Conservation (phyloP, 2,329 filamentous ascomycete species). For the Colletotrichum agaves region DNA sequence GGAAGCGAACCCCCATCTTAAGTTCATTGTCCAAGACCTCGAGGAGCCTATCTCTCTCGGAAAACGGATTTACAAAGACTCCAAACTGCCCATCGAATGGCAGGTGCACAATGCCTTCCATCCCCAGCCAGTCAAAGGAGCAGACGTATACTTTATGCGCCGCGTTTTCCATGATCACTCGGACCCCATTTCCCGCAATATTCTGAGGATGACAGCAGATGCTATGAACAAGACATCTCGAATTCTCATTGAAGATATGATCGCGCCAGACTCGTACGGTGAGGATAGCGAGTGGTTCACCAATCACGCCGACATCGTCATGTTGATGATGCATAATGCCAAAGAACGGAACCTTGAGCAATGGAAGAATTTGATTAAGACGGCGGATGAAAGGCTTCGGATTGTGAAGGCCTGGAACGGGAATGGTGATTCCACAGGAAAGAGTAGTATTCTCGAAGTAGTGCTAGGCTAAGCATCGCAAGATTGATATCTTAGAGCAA, state of each 20-base stretch:
- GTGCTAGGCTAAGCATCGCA: no score
- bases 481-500: no score
- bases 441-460: neutral
- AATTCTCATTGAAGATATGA: neutral
- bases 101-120: conserved; percentile 10
- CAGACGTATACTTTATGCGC: conserved; percentile 12
- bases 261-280: conserved; percentile 1
- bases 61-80: neutral
- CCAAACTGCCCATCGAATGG: neutral
- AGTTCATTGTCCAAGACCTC: neutral
- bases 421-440: neutral
- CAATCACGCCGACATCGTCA: conserved; percentile 9
- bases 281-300: conserved; percentile 16
- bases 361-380: neutral
- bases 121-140: conserved; percentile 1
- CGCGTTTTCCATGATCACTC: conserved; percentile 5
- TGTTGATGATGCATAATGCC: conserved; percentile 19
- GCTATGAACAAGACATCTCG: neutral
- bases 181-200: neutral
- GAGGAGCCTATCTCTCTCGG: neutral
- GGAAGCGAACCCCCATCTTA: neutral
- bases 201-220: neutral
- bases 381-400: neutral
- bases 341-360: conserved; percentile 6
- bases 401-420: conserved; percentile 5